Conservation (phyloP, 2,329 filamentous ascomycete genomes). For the Raffaelea albimanens region DNA sequence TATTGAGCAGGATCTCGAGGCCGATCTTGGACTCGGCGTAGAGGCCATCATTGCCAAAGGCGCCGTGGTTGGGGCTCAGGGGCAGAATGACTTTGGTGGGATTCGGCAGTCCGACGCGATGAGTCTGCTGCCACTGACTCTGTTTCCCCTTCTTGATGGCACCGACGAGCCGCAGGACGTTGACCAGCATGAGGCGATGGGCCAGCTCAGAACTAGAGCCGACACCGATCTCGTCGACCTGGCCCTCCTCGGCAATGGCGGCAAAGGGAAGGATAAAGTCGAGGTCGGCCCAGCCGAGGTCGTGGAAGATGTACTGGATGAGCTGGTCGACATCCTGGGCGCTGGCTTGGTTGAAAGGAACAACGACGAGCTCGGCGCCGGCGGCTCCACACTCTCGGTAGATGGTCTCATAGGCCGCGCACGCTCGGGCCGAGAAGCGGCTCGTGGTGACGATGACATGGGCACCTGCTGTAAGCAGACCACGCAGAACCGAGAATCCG, state of each 20-base stretch:
- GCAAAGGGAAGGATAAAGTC: slow-evolving; percentile 95
- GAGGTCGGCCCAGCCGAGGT: slow-evolving; percentile 95
- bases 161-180: slow-evolving; percentile 84
- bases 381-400: slow-evolving; percentile 89
- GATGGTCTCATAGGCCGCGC: slow-evolving; percentile 98
- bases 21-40: slow-evolving; percentile 95
- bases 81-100: slow-evolving; percentile 95
- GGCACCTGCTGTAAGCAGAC: no score
- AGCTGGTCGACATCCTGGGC: slow-evolving; percentile 95
- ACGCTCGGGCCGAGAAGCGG: slow-evolving; percentile 92
- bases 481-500: no score
- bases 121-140: no score
- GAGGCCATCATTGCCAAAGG: slow-evolving; percentile 93
- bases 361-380: slow-evolving; percentile 92
- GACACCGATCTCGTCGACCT: slow-evolving; percentile 92
- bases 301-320: slow-evolving; percentile 92
- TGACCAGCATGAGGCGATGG: slow-evolving; percentile 98
- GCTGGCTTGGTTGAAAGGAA: slow-evolving; percentile 98
- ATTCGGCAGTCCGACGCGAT: slow-evolving; percentile 83
- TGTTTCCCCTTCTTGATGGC: slow-evolving; percentile 85
- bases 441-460: no score
- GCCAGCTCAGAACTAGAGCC: slow-evolving; percentile 97
- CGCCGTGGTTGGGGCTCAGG: slow-evolving; percentile 95
- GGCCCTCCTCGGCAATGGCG: slow-evolving; percentile 93
- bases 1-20: slow-evolving; percentile 94